Conservation (phyloP, 768 basidiomycete genomes). For the Lactarius hatsudake region DNA sequence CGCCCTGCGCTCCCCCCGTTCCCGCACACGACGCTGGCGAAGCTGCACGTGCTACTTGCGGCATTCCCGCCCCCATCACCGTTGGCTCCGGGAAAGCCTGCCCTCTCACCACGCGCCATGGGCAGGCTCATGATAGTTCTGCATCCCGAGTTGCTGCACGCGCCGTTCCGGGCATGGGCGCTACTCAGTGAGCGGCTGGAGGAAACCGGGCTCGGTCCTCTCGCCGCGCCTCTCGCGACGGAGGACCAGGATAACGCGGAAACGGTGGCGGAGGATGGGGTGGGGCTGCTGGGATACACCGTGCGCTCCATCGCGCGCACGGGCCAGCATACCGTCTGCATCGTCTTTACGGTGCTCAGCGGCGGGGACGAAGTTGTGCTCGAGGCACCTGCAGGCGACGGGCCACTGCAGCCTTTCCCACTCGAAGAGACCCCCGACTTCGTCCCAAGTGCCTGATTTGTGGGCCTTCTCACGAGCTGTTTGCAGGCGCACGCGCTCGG, state of each 20-base stretch:
- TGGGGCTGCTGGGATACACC: conserved; percentile 53
- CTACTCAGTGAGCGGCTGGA: conserved; percentile 54
- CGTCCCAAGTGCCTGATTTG: conserved; percentile 47
- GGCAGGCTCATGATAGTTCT: conserved; percentile 53
- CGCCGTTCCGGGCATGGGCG: conserved; percentile 62
- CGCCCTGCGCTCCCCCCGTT: conserved; percentile 57
- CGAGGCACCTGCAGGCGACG: conserved; percentile 50
- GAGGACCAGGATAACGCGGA: conserved; percentile 36
- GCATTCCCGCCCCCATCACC: conserved; percentile 52
- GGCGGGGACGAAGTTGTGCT: conserved; percentile 35
- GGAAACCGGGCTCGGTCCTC: conserved; percentile 52
- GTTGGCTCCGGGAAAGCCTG: background rate
- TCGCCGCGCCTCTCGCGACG: conserved; percentile 47
- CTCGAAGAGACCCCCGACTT: conserved; percentile 40
- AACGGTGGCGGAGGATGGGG: conserved; percentile 30
- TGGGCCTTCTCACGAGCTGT: conserved; percentile 56
- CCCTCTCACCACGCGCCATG: conserved; percentile 46
- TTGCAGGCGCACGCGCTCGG: conserved; percentile 62
- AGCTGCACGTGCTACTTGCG: conserved; percentile 45
- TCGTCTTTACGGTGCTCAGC: conserved; percentile 42
- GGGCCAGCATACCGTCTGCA: conserved; percentile 39
- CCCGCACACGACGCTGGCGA: conserved; percentile 59
- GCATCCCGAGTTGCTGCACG: conserved; percentile 56
- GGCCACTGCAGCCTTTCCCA: conserved; percentile 46
- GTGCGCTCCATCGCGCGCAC: conserved; percentile 42